These are phyloP conservation scores for Paraphaeosphaeria sporulosa DNA, from an alignment of 2,329 filamentous ascomycete species.

Conservation along the genomic window DNA sequence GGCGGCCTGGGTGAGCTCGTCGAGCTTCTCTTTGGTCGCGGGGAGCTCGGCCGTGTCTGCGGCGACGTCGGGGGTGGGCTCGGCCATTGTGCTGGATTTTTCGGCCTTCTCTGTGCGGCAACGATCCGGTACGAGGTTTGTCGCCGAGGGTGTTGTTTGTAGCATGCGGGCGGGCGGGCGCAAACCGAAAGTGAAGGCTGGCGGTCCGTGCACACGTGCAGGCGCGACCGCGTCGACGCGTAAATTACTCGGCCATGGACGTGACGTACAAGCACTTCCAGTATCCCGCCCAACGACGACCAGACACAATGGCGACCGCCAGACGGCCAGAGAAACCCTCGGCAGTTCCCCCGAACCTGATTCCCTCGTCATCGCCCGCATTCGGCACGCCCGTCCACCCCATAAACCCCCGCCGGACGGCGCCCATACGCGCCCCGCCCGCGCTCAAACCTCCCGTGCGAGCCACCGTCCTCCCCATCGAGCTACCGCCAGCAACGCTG, in stretches of 20 bases:
- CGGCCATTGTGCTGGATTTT: conserved; percentile 31
- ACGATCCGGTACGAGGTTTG: background rate
- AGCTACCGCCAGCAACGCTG: conserved; percentile 85
- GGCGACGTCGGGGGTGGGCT: conserved; percentile 28
- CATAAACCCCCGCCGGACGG: conserved; percentile 63
- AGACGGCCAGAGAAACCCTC: conserved; percentile 42
- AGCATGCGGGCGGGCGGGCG: background rate
- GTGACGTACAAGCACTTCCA: background rate
- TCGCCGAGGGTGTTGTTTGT: conserved; percentile 1
- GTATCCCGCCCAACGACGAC: background rate
- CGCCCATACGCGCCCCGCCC: conserved; percentile 54
- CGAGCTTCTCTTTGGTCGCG: conserved; percentile 68
- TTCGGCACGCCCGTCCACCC: conserved; percentile 89
- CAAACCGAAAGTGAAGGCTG: conserved; percentile 16
- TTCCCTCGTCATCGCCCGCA: conserved; percentile 88
- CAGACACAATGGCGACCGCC: conserved; percentile 35
- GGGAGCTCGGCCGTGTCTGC: conserved; percentile 36
- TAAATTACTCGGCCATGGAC: conserved; percentile 22
- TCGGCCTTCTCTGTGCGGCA: background rate
- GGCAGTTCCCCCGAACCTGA: conserved; percentile 59
- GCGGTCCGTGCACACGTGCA: conserved; percentile 25
- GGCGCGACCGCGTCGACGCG: conserved; percentile 33
- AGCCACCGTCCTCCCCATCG: conserved; percentile 79
- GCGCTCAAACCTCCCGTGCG: conserved; percentile 60
- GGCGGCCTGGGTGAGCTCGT: conserved; percentile 80